Evolutionary conservation across 75 land plant genomes (phyloP), one percentile per base, ranked within the genome.

Genomic region (Ceratopteris richardii): DNA sequence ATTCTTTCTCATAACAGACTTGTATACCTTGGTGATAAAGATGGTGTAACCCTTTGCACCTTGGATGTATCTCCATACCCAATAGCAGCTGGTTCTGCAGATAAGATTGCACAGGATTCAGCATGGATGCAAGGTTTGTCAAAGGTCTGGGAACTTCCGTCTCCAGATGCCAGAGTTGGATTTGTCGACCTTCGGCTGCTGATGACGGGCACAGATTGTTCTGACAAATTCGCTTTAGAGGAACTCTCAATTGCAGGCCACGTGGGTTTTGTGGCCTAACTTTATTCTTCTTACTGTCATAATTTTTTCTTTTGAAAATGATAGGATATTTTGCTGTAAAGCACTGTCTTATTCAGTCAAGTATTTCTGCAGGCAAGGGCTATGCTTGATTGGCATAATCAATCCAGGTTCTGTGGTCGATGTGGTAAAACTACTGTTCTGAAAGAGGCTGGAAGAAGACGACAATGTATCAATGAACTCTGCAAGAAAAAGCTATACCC

Each of bases 191-290:
- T 88, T 42, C 60, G 97, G 72, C 80, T 88, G 31, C 62, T 92
- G 13, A 92, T 92, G 97, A 77, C 79, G 19, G 97, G 88, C 1
- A 66, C 94, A 10, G 82, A 84, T 77, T 92, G 80, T 71, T 56
- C 70, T 13, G 75, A 82, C 57, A 53, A 43, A 14, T 21, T 26
- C 2, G 65, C 77, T 19, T 84, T 87, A 89, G 78, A 68, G 21
- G 82, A 92, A 26, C 76, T 92, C 63, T 84, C 97, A 17, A 77
- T 92, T 62, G 94, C 94, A 54, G 97, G 97, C 25, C 89, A 88
- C 70, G 97, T 92, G 50, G 31, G 79, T 66, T 50, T n/a, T n/a
- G n/a, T n/a, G n/a, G n/a, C n/a, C n/a, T n/a, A n/a, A n/a, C n/a
- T n/a, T n/a, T 33, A 9, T 33, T 4, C 37, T 33, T 33, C 37